Evolutionary conservation across 83 land plant species (phyloP).

Genomic region (Isoetes engelmannii): DNA sequence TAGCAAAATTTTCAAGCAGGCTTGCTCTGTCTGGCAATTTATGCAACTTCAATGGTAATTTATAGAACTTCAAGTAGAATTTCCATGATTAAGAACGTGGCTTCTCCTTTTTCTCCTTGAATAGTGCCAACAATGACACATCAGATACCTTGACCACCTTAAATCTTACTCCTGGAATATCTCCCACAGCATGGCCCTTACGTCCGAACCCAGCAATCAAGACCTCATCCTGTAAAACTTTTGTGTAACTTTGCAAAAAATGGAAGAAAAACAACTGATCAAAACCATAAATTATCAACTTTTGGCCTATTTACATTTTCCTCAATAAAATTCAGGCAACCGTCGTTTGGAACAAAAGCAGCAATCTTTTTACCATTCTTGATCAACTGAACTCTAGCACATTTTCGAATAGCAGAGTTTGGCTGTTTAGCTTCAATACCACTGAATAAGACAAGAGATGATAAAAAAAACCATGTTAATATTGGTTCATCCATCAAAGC

Average conservation of each 20-base stretch:
- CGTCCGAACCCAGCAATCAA: conserved; percentile 39
- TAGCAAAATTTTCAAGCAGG: too few species aligned
- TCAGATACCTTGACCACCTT: conserved; percentile 42
- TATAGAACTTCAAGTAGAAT: too few species aligned
- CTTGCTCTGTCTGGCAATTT: too few species aligned
- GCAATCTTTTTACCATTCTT: conserved; percentile 70
- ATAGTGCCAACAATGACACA: conserved; percentile 43
- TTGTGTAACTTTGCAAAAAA: too few species aligned
- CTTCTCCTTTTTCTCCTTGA: conserved; percentile 72
- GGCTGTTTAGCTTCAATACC: conserved; percentile 62
- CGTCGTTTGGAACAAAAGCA: conserved; percentile 71
- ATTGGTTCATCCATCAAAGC: too few species aligned
- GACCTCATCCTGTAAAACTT: conserved; percentile 42
- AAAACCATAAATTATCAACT: too few species aligned
- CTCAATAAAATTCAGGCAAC: conserved; percentile 51
- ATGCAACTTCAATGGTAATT: too few species aligned
- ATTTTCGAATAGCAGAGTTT: conserved; percentile 58
- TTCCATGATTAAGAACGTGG: too few species aligned
- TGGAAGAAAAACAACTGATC: conserved; percentile 23
- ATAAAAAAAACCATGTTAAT: too few species aligned
- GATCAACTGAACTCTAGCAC: conserved; percentile 58
- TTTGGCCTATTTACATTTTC: conserved; percentile 44
- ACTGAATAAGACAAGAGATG: too few species aligned
- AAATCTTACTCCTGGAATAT: conserved; percentile 40
- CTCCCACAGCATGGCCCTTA: conserved; percentile 38